phyloP scores from a whole-genome alignment of 192 early-diverging fungal species.

The Backusella morwellensis region DNA sequence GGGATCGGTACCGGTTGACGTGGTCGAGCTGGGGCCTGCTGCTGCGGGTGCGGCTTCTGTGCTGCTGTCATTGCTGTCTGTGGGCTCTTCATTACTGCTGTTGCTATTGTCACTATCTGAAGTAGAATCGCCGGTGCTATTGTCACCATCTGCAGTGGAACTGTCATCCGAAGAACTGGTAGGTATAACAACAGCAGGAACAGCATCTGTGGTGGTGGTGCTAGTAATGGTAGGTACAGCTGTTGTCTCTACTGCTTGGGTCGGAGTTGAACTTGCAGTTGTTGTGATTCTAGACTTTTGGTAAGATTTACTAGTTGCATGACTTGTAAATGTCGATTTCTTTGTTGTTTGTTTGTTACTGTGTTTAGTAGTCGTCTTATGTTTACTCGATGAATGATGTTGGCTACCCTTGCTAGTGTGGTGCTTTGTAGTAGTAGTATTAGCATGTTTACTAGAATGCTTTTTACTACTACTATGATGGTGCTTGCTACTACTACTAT shows the following conservation, averaged over 20 bases:
- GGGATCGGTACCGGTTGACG: not conserved
- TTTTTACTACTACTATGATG: not conserved
- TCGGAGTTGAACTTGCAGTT: not conserved
- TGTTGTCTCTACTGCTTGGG: not conserved
- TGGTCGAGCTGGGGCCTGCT: not conserved
- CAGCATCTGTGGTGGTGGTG: not conserved
- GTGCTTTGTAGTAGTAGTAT: not conserved
- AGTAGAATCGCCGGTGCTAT: not conserved
- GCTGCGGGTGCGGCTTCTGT: not conserved
- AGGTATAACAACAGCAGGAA: not conserved
- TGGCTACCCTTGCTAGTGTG: not conserved
- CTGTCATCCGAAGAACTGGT: not conserved
- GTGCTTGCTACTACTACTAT: not conserved
- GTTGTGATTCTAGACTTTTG: conserved; percentile 16
- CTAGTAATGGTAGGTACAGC: not conserved
- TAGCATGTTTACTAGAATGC: not conserved
- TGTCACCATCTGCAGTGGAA: conserved; percentile 4
- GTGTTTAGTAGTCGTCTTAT: not conserved
- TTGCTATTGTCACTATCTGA: not conserved
- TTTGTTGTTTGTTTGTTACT: conserved; percentile 1
- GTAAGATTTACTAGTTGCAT: not conserved
- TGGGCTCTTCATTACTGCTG: not conserved
- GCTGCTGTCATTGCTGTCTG: not conserved
- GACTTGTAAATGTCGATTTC: conserved; percentile 1
- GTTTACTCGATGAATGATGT: not conserved